Base-by-base conservation (phyloP, 306 rosid genomes). In the Spatholobus suberectus region DNA sequence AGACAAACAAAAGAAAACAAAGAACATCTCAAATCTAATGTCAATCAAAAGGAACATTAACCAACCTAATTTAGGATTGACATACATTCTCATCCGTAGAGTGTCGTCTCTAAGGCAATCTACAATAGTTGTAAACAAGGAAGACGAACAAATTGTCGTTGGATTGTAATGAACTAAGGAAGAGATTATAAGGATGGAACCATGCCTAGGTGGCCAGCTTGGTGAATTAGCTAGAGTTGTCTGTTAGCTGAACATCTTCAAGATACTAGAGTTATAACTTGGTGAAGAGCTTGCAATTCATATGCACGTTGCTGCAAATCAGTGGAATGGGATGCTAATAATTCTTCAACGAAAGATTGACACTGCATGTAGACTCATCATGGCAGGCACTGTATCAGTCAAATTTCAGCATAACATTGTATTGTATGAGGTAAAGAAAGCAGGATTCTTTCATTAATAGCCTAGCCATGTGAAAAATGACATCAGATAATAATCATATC, bases 71-170 rank as follows among this genome's bases (percentile, higher is more conserved):
- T 76, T 20, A 66, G 52, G 76, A 76, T 57, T 70, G 55, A 49
- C 82, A 65, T 78, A 91, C 99, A 95, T 96, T 96, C 90, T 96
- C 99, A 85, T 96, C 98, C 80, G 88, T 94, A 92, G 85, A 29
- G 91, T 11, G n/a, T n/a, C n/a, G 14, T 23, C 82, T 80, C 87
- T 88, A 40, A 94, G 94, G 80, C 86, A 82, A 68, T 81, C 85
- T 67, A 93, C 67, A 65, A 96, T 83, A 68, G 89, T 81, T 18
- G 90, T 88, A 77, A 88, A 91, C 74, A 81, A 70, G 34, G 91
- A 68, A 85, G 91, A 90, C 11, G 81, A 44, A 83, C 86, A 86
- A 71, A 96, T 75, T 27, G 87, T 57, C 6, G 88, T 76, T 34
- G 97, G 96, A 66, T 83, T 94, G 89, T 94, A 90, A 84, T 81